Percentiles rank a stretch among this genome's conserved stretches.
These are phyloP conservation scores for Amanita exitialis DNA, from an alignment of 768 basidiomycete genomes.

Conservation along the genomic window DNA sequence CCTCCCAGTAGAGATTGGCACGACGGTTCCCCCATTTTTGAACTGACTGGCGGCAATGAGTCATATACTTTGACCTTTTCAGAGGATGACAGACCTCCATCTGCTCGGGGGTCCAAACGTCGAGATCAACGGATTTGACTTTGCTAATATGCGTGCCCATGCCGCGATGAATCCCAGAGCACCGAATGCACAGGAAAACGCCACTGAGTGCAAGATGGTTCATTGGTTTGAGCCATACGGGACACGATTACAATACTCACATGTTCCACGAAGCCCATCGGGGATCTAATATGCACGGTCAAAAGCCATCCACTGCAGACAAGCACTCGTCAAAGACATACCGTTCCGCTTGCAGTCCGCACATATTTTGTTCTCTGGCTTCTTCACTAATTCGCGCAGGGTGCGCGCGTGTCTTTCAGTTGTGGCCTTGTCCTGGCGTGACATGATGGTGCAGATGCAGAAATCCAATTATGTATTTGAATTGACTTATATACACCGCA, in stretches of 20 bases:
- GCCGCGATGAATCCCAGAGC: constrained; percentile 93
- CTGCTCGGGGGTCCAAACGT: constrained; percentile 96
- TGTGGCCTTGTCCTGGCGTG: constrained; percentile 72
- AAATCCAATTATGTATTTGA: not conserved
- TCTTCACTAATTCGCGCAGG: constrained; percentile 81
- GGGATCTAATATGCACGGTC: constrained; percentile 50
- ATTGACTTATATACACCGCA: not conserved
- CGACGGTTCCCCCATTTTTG: constrained; percentile 92
- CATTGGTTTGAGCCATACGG: not conserved
- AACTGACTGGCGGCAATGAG: constrained; percentile 41
- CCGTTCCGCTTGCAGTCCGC: constrained; percentile 97
- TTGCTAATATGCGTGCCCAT: constrained; percentile 99
- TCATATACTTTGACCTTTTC: not conserved
- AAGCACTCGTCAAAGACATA: constrained; percentile 22
- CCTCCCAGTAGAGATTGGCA: constrained; percentile 96
- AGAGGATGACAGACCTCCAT: constrained; percentile 58
- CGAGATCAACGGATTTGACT: constrained; percentile 95
- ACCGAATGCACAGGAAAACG: constrained; percentile 92
- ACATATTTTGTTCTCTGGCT: constrained; percentile 87
- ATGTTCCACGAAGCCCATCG: constrained; percentile 98
- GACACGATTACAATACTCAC: constrained; percentile 28
- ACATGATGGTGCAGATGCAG: constrained; percentile 22
- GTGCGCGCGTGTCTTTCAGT: constrained; percentile 71
- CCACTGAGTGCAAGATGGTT: constrained; percentile 39
- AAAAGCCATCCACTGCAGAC: not conserved